These are phyloP conservation scores for Tolypocladium tropicale DNA, from an alignment of 2,329 filamentous ascomycete species.

Conservation along the genomic window DNA sequence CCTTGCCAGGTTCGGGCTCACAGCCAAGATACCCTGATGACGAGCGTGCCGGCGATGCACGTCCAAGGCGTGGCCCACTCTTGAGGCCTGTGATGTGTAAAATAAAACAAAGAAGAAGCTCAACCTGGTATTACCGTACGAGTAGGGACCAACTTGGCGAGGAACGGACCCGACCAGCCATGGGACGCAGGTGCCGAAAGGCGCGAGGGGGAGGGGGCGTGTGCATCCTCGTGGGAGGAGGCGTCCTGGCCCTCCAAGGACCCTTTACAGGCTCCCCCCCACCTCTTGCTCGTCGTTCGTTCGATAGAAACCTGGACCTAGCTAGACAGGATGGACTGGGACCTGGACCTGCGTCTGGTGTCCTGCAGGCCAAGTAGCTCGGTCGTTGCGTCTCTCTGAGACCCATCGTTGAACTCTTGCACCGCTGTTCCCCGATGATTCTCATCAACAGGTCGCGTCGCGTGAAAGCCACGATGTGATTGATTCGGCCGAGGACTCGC, in stretches of 20 bases:
- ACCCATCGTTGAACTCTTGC: not conserved
- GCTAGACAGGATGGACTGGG: no score
- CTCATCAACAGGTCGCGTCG: no score
- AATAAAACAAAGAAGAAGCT: not conserved
- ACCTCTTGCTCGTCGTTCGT: not conserved
- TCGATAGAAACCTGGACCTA: not conserved
- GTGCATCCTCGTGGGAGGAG: not conserved
- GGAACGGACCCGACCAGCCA: not conserved
- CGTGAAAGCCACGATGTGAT: no score
- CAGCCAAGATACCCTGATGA: not conserved
- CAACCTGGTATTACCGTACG: no score
- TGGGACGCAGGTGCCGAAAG: not conserved
- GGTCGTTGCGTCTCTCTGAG: not conserved
- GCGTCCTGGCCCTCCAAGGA: not conserved
- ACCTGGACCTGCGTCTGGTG: slow-evolving; percentile 1
- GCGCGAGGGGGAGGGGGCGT: not conserved
- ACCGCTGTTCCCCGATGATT: not conserved
- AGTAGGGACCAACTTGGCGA: not conserved
- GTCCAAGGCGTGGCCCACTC: not conserved
- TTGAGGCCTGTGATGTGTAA: not conserved
- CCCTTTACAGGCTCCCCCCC: not conserved
- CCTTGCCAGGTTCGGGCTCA: not conserved
- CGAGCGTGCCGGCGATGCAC: not conserved
- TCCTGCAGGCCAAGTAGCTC: not conserved
- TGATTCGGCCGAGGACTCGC: not conserved